Percentiles rank a stretch among this genome's conserved stretches.
Evolutionary conservation across 345 rosid genomes (phyloP).

Genomic region (Nephelium lappaceum): DNA sequence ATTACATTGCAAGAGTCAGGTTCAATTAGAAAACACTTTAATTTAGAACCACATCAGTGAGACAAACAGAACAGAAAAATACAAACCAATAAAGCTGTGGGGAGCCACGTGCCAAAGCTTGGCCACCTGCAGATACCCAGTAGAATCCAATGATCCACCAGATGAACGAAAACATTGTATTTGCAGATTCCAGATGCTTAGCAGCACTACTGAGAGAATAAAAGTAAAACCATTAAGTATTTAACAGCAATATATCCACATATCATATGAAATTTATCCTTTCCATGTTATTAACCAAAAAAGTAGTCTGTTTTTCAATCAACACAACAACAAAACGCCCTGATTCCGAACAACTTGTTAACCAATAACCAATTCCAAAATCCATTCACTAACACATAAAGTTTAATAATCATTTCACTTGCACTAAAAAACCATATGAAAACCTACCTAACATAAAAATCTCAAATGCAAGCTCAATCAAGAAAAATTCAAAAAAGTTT

Average conservation of each 20-base stretch:
- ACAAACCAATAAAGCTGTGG: slow-evolving; percentile 92
- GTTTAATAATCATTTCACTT: not conserved
- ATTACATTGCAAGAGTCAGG: slow-evolving; percentile 23
- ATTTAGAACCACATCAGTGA: not conserved
- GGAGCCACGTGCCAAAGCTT: slow-evolving; percentile 62
- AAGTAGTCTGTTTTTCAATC: not conserved
- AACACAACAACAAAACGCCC: not conserved
- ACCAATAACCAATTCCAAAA: slow-evolving; percentile 5
- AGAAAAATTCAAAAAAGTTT: not conserved
- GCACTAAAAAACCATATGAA: not conserved
- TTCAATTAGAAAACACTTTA: slow-evolving; percentile 12
- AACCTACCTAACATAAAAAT: not conserved
- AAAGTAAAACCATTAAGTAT: slow-evolving; percentile 16
- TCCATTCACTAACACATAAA: not conserved
- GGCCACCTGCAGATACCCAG: slow-evolving; percentile 97
- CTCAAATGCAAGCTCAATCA: not conserved
- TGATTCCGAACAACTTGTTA: not conserved
- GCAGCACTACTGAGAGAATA: slow-evolving; percentile 53
- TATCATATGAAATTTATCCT: not conserved
- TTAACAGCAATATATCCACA: slow-evolving; percentile 8
- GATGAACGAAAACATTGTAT: slow-evolving; percentile 95
- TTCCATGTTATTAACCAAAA: too few relatives aligned
- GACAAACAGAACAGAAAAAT: not conserved
- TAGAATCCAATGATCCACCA: slow-evolving; percentile 99
- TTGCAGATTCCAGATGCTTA: slow-evolving; percentile 94